phyloP scores from a whole-genome alignment of 371 early-diverging fungal species.

The Circinella minor region DNA sequence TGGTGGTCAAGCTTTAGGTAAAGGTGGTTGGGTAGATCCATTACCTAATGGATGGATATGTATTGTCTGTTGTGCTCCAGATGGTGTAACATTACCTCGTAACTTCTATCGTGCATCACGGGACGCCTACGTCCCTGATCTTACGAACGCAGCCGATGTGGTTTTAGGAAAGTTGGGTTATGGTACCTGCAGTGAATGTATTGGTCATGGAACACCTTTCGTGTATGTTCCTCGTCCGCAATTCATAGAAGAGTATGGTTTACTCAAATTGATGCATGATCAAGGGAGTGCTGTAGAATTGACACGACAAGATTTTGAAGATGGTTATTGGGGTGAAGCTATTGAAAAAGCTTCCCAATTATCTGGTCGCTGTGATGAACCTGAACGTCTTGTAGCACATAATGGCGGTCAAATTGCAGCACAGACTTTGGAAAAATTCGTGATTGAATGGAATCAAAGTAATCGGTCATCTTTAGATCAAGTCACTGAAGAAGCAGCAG shows the following conservation, averaged over 20 bases:
- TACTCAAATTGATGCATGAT: constrained; percentile 67
- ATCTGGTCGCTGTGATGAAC: constrained; percentile 42
- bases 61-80: constrained; percentile 70
- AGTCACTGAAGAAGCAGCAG: constrained; percentile 11
- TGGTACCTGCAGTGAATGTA: constrained; percentile 83
- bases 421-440: constrained; percentile 48
- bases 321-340: constrained; percentile 59
- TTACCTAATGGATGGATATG: constrained; percentile 81
- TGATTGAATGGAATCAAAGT: constrained; percentile 39
- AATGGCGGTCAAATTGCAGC: constrained; percentile 65
- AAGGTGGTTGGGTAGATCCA: constrained; percentile 56
- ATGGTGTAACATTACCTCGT: constrained; percentile 53
- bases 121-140: constrained; percentile 77
- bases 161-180: constrained; percentile 83
- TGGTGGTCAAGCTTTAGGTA: constrained; percentile 71
- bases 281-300: constrained; percentile 71
- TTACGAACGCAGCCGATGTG: constrained; percentile 76
- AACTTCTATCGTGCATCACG: constrained; percentile 64
- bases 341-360: constrained; percentile 44
- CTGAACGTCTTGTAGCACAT: constrained; percentile 48
- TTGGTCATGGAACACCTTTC: constrained; percentile 73
- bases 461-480: constrained; percentile 8
- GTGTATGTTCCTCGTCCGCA: constrained; percentile 80
- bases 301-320: constrained; percentile 64
- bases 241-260: constrained; percentile 79